These are phyloP conservation scores for Porodaedalea pini DNA, from an alignment of 1,284 basidiomycete genomes.

Conservation along the genomic window DNA sequence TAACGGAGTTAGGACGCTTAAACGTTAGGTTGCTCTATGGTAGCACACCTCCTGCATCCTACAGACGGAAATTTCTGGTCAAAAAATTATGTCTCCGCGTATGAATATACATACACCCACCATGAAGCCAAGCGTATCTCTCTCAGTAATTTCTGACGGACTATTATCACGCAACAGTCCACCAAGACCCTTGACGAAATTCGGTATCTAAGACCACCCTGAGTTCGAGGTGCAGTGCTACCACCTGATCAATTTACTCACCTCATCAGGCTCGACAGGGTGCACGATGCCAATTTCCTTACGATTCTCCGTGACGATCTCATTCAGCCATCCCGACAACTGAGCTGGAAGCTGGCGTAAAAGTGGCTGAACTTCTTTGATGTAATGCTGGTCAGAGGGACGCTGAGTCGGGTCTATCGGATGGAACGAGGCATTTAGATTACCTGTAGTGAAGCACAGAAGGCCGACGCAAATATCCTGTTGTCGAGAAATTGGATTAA, in stretches of 20 bases:
- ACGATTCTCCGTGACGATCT: slow-evolving; percentile 35
- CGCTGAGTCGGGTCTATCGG: neutral
- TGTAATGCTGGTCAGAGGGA: slow-evolving; percentile 31
- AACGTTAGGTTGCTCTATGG: neutral
- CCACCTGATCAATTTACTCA: slow-evolving; percentile 20
- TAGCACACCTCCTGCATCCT: slow-evolving; percentile 35
- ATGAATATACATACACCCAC: no score
- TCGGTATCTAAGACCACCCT: slow-evolving; percentile 31
- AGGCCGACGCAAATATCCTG: slow-evolving; percentile 41
- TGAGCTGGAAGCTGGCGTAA: slow-evolving; percentile 33
- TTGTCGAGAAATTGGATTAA: neutral
- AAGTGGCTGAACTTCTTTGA: slow-evolving; percentile 37
- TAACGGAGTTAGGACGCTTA: neutral
- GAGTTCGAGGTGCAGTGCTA: no score
- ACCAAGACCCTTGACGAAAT: slow-evolving; percentile 38
- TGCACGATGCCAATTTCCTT: slow-evolving; percentile 36
- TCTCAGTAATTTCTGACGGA: slow-evolving; percentile 33
- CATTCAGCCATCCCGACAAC: slow-evolving; percentile 34
- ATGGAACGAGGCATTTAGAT: neutral
- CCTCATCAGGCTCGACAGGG: slow-evolving; percentile 37
- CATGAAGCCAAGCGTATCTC: slow-evolving; percentile 38
- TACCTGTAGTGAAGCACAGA: slow-evolving; percentile 40
- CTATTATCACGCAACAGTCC: slow-evolving; percentile 34
- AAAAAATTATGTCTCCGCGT: no score
- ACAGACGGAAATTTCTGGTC: neutral